Percentiles rank a stretch among this genome's conserved stretches.
Conservation (phyloP, 1,284 basidiomycete genomes). For the Moesziomyces sp. region DNA sequence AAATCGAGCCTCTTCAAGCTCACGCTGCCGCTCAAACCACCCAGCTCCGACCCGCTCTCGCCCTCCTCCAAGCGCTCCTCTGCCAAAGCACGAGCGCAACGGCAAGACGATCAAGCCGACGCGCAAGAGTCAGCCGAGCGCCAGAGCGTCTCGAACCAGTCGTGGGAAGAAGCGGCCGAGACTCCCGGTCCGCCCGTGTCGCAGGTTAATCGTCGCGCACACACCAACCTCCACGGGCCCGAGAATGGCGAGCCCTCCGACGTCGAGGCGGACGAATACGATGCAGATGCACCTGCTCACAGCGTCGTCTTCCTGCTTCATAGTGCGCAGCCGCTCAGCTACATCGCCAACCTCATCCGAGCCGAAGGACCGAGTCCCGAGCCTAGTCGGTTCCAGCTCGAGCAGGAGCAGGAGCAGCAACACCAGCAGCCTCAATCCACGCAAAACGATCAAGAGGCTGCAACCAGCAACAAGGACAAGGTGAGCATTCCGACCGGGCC, state of each 20-base stretch:
- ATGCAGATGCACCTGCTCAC: slow-evolving; percentile 55
- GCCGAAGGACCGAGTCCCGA: slow-evolving; percentile 58
- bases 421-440: not conserved
- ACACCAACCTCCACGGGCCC: slow-evolving; percentile 36
- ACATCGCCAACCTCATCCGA: slow-evolving; percentile 55
- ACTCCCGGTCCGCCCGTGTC: slow-evolving; percentile 39
- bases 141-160: slow-evolving; percentile 18
- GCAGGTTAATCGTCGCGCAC: slow-evolving; percentile 38
- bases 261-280: slow-evolving; percentile 49
- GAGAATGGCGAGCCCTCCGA: slow-evolving; percentile 52
- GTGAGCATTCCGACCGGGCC: slow-evolving; percentile 23
- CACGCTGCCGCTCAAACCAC: slow-evolving; percentile 44
- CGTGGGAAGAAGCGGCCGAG: slow-evolving; percentile 47
- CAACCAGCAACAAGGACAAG: slow-evolving; percentile 8
- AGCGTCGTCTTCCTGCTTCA: slow-evolving; percentile 59
- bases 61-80: slow-evolving; percentile 38
- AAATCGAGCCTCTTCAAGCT: slow-evolving; percentile 62
- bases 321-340: slow-evolving; percentile 57
- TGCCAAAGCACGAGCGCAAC: slow-evolving; percentile 21
- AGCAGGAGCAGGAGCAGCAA: slow-evolving; percentile 5
- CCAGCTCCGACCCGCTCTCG: slow-evolving; percentile 30
- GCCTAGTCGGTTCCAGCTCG: slow-evolving; percentile 25
- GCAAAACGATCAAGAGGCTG: not conserved
- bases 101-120: slow-evolving; percentile 2
- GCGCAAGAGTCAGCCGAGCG: slow-evolving; percentile 11